Conservation (phyloP, 495 filamentous ascomycete species). For the Cetradonia linearis region DNA sequence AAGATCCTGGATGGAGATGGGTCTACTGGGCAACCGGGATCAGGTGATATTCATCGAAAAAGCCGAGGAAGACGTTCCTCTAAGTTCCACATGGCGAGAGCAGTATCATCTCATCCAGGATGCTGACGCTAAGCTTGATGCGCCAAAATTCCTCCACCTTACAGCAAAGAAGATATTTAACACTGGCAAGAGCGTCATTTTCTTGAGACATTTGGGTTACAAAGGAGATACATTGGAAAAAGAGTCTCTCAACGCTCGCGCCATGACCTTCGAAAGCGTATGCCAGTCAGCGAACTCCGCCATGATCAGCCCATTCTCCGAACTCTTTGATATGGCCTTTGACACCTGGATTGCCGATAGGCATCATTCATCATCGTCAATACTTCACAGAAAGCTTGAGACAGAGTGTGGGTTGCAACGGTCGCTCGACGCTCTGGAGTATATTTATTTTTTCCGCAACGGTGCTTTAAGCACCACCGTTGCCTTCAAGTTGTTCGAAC, state of each 20-base stretch:
- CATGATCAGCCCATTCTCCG: conserved; percentile 59
- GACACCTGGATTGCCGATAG: conserved; percentile 61
- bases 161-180: conserved; percentile 64
- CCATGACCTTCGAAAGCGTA: conserved; percentile 31
- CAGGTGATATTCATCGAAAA: conserved; percentile 65
- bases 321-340: conserved; percentile 60
- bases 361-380: conserved; percentile 53
- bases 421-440: conserved; percentile 55
- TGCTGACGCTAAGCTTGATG: conserved; percentile 45
- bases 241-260: background rate
- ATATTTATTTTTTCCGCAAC: conserved; percentile 64
- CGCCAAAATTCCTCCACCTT: conserved; percentile 63
- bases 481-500: conserved; percentile 61
- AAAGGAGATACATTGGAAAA: conserved; percentile 1
- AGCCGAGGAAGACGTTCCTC: conserved; percentile 44
- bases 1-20: conserved; percentile 74
- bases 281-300: conserved; percentile 14
- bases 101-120: conserved; percentile 56
- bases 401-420: conserved; percentile 55
- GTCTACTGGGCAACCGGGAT: conserved; percentile 53
- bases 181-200: conserved; percentile 77
- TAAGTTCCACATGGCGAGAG: conserved; percentile 62
- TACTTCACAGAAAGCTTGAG: conserved; percentile 57
- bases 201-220: conserved; percentile 52
- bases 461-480: conserved; percentile 53